These are phyloP conservation scores for Chlorella sp. DNA, from an alignment of 139 green algal species.

Conservation along the genomic window DNA sequence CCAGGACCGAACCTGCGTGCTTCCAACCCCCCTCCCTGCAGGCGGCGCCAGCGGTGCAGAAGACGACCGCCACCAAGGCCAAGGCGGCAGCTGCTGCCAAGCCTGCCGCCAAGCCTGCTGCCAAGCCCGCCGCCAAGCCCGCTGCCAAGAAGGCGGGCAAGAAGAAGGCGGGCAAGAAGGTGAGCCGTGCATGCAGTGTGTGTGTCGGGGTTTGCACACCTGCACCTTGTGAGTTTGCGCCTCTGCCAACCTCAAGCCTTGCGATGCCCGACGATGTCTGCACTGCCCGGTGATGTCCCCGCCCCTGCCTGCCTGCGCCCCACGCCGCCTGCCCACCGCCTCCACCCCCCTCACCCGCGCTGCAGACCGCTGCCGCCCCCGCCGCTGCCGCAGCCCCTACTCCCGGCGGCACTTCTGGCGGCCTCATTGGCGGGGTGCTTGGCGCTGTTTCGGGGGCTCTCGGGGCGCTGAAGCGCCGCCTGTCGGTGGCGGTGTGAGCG, in stretches of 20 bases:
- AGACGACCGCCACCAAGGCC: conserved; percentile 17
- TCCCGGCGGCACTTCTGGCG: conserved; percentile 7
- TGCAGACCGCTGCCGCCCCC: conserved; percentile 31
- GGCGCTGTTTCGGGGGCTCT: conserved; percentile 36
- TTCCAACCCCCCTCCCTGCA: no score
- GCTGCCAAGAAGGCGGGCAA: conserved; percentile 25
- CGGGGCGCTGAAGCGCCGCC: conserved; percentile 37
- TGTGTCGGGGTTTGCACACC: not conserved
- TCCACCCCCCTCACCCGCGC: not conserved
- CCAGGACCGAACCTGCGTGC: no score
- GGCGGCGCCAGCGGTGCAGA: conserved; percentile 14
- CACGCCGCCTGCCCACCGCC: not conserved
- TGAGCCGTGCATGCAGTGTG: not conserved
- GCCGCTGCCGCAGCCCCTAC: conserved; percentile 16
- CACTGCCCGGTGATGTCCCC: not conserved
- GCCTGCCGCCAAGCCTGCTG: not conserved
- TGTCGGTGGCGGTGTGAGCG: not conserved
- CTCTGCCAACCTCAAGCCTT: no score
- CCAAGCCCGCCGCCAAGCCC: conserved; percentile 20
- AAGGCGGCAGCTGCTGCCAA: conserved; percentile 9
- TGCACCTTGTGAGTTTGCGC: no score
- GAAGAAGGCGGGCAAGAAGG: not conserved
- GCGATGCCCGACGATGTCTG: not conserved
- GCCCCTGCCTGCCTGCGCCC: not conserved
- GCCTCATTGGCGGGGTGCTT: conserved; percentile 37